A percentile compares a stretch with the other conserved stretches of the same genome.
Conservation (phyloP, 176 grass and related monocot genomes). For the Phoenix dactylifera region DNA sequence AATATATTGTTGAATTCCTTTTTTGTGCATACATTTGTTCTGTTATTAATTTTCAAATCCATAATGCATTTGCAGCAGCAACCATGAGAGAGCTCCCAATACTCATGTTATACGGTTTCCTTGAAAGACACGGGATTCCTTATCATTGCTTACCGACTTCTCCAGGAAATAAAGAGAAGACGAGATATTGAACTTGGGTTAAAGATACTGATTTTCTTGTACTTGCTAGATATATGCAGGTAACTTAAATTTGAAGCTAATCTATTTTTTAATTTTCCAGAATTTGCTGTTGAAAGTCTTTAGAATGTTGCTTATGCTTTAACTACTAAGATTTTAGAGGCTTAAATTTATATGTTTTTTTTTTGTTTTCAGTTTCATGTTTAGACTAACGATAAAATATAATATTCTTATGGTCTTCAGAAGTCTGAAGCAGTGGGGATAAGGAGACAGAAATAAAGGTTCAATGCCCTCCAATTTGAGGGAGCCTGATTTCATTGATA, state of each 20-base stretch:
- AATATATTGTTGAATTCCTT: conserved; percentile 2
- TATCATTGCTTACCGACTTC: conserved; percentile 71
- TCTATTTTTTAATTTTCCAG: too few species aligned
- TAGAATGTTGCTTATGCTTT: too few species aligned
- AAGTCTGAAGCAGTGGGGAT: too few species aligned
- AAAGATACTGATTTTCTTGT: conserved; percentile 78
- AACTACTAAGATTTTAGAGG: too few species aligned
- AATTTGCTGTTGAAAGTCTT: too few species aligned
- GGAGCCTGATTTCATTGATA: too few species aligned
- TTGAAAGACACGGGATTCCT: conserved; percentile 73
- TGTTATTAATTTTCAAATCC: neutral
- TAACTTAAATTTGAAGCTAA: conserved; percentile 8
- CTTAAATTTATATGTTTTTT: too few species aligned
- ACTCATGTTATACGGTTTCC: conserved; percentile 70
- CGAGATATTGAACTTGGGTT: conserved; percentile 72
- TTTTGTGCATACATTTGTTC: neutral
- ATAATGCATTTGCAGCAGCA: conserved; percentile 34
- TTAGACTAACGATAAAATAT: too few species aligned
- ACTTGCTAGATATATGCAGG: conserved; percentile 98
- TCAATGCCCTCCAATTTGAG: too few species aligned
- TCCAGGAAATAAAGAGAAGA: conserved; percentile 56
- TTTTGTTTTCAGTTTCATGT: too few species aligned
- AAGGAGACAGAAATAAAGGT: too few species aligned
- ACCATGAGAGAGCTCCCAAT: conserved; percentile 60
- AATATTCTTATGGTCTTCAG: too few species aligned